Conservation (phyloP, 345 rosid genomes). For the Ceriops decandra region DNA sequence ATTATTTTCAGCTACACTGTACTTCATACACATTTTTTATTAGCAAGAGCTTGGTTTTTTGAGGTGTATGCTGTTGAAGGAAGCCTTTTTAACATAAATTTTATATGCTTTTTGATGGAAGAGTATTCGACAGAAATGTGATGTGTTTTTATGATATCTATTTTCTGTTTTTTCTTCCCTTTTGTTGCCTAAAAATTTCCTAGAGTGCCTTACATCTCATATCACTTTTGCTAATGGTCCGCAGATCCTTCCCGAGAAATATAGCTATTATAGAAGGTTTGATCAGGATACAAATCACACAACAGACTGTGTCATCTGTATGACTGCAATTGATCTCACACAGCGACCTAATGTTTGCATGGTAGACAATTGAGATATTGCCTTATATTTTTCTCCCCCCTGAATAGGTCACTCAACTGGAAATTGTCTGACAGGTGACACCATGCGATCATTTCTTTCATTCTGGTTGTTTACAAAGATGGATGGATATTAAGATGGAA, state of each 20-base stretch:
- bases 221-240: conserved; percentile 8
- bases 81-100: too few species aligned
- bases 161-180: too few species aligned
- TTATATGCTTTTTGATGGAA: too few species aligned
- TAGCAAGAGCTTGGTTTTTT: too few species aligned
- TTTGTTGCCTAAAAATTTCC: background rate
- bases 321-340: conserved; percentile 75
- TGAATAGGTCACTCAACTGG: background rate
- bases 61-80: too few species aligned
- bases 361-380: conserved; percentile 36
- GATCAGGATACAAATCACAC: conserved; percentile 46
- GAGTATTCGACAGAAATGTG: too few species aligned
- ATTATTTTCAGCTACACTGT: too few species aligned
- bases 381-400: conserved; percentile 6
- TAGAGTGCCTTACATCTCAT: background rate
- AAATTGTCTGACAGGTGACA: conserved; percentile 56
- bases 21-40: too few species aligned
- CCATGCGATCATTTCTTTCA: conserved; percentile 98
- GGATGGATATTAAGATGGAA: conserved; percentile 99
- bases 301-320: conserved; percentile 91
- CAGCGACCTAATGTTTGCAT: conserved; percentile 70
- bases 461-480: conserved; percentile 86
- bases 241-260: conserved; percentile 94
- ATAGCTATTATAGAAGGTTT: conserved; percentile 74
- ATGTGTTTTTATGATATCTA: too few species aligned